Evolutionary conservation across 129 eudicot species (phyloP), one percentile per base, ranked within the genome.

Genomic region (Flaveria sonorensis): DNA sequence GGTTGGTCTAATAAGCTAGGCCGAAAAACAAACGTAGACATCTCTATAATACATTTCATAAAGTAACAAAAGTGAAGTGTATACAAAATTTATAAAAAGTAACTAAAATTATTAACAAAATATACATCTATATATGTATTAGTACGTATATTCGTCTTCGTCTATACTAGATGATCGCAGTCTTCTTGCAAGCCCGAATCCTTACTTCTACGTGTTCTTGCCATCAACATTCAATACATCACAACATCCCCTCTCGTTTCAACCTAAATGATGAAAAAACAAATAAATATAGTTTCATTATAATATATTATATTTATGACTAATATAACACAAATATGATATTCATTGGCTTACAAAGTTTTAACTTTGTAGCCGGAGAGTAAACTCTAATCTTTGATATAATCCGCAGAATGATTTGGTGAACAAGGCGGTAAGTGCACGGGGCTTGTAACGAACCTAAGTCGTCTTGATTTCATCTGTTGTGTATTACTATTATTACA

Each of bases 201-300:
- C 74, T 85, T 75, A 88, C 79, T 60, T 73, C 81, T 55, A 72
- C 82, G 64, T 84, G n/a, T 76, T 72, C 45, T 32, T 55, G 24
- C 62, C 83, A 68, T 75, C 77, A 18, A 72, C 59, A 19, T 81
- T 46, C 40, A 82, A 16, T 71, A 88, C 67, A 71, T 90, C 96
- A 56, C 96, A 88, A 52, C 96, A 88, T 73, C 96, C 61, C 96
- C 85, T 85, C 89, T 84, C 59, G 81, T 80, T 77, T 81, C 96
- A 66, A 66, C 84, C 96, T 90, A 83, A 26, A 40, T 73, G 11
- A 61, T 18, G 10, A 43, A 11, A 16, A 53, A 28, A 48, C 28
- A 45, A 53, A 63, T 36, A 63, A 6, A 14, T 63, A 15, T 28
- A 63, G 20, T 30, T 62, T 14, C 40, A 63, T 63, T 6, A 7